These are phyloP conservation scores for Eutrema salsugineum DNA, from an alignment of 441 rosid species.

Conservation along the genomic window DNA sequence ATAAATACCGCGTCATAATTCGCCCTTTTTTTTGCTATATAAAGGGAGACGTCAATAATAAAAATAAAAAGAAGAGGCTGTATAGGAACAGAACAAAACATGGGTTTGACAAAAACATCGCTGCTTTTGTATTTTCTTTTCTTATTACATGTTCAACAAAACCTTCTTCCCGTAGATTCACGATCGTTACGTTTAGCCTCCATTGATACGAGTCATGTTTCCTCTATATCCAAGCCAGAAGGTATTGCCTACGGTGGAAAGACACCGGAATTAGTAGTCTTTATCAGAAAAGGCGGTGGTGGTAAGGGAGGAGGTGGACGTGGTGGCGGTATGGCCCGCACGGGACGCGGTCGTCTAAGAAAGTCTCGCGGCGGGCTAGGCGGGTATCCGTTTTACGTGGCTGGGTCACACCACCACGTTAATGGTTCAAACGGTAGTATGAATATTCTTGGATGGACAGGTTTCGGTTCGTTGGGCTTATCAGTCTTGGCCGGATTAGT, in stretches of 20 bases:
- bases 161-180: not conserved
- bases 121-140: not conserved
- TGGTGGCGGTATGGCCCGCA: not conserved
- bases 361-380: conserved; percentile 7
- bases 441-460: not conserved
- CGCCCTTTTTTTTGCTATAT: not conserved
- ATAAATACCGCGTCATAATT: not conserved
- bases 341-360: not conserved
- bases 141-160: not conserved
- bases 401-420: not conserved
- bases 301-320: conserved; percentile 7
- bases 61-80: not conserved
- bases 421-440: not conserved
- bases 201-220: not conserved
- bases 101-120: not conserved
- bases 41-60: not conserved
- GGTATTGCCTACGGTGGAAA: not conserved
- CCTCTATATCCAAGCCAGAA: not conserved
- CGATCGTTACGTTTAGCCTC: not conserved
- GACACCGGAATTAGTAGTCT: not conserved
- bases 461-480: conserved; percentile 8
- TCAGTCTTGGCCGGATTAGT: not conserved
- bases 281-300: conserved; percentile 2
- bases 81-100: not conserved
- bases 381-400: not conserved